Evolutionary conservation across 768 basidiomycete genomes (phyloP).

Genomic region (Tephrocybe sp.): DNA sequence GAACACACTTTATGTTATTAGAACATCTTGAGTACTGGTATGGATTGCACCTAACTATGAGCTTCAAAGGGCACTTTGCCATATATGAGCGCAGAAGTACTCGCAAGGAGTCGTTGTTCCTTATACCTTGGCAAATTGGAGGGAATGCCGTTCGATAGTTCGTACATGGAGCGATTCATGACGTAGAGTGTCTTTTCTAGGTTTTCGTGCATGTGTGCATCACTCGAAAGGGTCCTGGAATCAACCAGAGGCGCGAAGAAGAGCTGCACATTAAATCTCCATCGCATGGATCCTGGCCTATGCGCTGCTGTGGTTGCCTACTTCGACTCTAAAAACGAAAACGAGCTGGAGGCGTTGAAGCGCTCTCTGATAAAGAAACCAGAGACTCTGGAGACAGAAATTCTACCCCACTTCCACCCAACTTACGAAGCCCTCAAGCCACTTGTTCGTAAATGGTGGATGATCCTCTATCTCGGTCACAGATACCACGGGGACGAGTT

Average conservation of each 20-base stretch:
- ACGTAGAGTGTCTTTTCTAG: constrained; percentile 3
- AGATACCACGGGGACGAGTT: not conserved
- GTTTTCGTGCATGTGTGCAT: not conserved
- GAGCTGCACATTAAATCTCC: not conserved
- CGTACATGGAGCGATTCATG: not conserved
- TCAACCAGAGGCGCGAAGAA: not conserved
- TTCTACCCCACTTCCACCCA: not conserved
- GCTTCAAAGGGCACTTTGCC: not conserved
- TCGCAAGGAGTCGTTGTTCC: not conserved
- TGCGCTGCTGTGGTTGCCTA: not conserved
- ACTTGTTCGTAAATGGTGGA: constrained; percentile 2
- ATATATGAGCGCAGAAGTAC: not conserved
- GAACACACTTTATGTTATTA: not conserved
- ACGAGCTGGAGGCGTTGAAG: too few relatives aligned
- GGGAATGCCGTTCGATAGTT: not conserved
- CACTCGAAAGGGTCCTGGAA: not conserved
- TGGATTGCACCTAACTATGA: not conserved
- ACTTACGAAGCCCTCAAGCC: constrained; percentile 3
- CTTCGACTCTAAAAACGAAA: too few relatives aligned
- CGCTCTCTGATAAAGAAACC: not conserved
- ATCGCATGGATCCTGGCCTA: not conserved
- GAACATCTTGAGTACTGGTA: not conserved
- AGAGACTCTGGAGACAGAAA: not conserved
- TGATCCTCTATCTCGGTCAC: constrained; percentile 1
- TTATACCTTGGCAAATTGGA: not conserved